phyloP scores from a whole-genome alignment of 768 basidiomycete species.

The Pisolithus albus region DNA sequence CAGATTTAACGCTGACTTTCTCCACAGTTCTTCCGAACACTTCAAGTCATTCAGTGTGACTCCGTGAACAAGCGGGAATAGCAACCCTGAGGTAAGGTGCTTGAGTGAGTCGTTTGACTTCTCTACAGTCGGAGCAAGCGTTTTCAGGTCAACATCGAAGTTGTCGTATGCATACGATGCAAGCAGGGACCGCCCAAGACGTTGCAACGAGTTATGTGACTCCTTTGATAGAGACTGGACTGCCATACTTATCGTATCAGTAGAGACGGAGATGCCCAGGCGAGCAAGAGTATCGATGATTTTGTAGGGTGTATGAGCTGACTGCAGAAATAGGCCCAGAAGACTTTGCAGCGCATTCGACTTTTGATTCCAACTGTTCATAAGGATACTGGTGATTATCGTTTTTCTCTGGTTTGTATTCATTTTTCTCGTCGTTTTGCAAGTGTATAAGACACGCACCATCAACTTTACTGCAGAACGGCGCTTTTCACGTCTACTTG shows the following conservation, averaged over 20 bases:
- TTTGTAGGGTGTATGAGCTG: conserved; percentile 19
- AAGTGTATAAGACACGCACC: background rate
- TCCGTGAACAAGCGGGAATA: conserved; percentile 18
- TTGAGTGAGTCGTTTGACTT: conserved; percentile 15
- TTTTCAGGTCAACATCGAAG: conserved; percentile 34
- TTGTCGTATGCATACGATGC: conserved; percentile 36
- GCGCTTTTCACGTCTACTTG: background rate
- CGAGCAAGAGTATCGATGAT: conserved; percentile 25
- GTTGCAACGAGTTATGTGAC: conserved; percentile 8
- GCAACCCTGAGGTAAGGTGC: conserved; percentile 19
- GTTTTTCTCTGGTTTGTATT: conserved; percentile 4
- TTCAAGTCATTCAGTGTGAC: conserved; percentile 20
- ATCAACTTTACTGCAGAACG: background rate
- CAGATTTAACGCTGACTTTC: conserved; percentile 20
- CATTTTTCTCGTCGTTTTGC: background rate
- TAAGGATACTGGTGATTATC: conserved; percentile 11
- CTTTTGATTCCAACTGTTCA: conserved; percentile 26
- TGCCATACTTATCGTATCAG: conserved; percentile 17
- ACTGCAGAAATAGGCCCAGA: conserved; percentile 15
- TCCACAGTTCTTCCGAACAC: conserved; percentile 31
- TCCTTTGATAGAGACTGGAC: conserved; percentile 22
- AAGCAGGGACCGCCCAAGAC: conserved; percentile 20
- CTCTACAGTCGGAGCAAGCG: conserved; percentile 26
- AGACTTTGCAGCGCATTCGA: conserved; percentile 5
- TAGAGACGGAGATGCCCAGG: conserved; percentile 25